Conservation (phyloP, 148 eudicot species). For the Beta vulgaris region DNA sequence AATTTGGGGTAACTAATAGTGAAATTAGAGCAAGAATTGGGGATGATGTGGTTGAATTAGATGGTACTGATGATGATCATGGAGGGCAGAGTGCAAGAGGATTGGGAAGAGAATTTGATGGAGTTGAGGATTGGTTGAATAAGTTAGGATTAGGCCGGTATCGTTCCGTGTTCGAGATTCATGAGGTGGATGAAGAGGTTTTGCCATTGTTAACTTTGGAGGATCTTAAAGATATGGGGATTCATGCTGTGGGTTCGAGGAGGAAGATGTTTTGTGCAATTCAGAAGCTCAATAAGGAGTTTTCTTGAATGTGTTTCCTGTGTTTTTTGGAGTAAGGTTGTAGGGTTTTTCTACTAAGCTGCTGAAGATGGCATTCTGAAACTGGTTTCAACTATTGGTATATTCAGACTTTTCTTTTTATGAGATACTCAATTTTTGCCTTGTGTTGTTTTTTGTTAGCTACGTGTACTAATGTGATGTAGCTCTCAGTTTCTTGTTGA, state of each 20-base stretch:
- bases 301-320: conserved; percentile 29
- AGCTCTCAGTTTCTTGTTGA: conserved; percentile 5
- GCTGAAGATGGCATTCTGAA: conserved; percentile 24
- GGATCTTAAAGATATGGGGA: conserved; percentile 81
- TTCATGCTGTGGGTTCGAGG: conserved; percentile 69
- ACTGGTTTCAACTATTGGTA: conserved; percentile 13
- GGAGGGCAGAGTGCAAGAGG: conserved; percentile 23
- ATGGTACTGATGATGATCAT: conserved; percentile 38
- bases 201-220: conserved; percentile 68
- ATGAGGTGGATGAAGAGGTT: conserved; percentile 75
- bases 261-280: conserved; percentile 62
- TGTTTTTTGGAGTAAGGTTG: conserved; percentile 6
- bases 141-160: conserved; percentile 56
- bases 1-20: conserved; percentile 28
- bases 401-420: conserved; percentile 10
- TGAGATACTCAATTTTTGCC: conserved; percentile 7
- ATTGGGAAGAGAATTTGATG: conserved; percentile 32
- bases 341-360: not conserved
- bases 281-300: conserved; percentile 61
- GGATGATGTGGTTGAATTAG: conserved; percentile 35
- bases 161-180: conserved; percentile 57
- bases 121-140: conserved; percentile 58
- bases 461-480: conserved; percentile 14
- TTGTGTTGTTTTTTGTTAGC: not conserved
- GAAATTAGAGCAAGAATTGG: conserved; percentile 2